phyloP scores from a whole-genome alignment of 2,329 filamentous ascomycete genomes.

The Parastagonospora nodorum region DNA sequence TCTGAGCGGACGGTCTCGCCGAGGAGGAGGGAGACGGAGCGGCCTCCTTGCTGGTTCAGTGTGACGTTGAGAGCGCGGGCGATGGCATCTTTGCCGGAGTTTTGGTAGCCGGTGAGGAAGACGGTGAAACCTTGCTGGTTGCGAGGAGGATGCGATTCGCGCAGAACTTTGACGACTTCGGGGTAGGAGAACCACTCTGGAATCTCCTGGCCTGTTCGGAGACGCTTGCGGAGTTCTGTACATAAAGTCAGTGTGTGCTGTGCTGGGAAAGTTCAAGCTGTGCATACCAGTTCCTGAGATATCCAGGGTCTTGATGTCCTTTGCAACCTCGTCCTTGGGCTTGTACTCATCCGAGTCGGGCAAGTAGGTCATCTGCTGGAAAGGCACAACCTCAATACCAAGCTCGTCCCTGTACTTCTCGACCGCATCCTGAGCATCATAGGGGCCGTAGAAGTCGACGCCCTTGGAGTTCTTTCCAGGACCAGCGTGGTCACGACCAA shows the following conservation, averaged over 20 bases:
- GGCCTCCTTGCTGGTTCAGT: slow-evolving; percentile 95
- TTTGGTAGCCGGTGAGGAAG: slow-evolving; percentile 96
- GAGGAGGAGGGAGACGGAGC: slow-evolving; percentile 89
- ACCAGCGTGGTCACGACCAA: slow-evolving; percentile 96
- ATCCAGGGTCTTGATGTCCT: slow-evolving; percentile 73
- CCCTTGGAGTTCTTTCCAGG: slow-evolving; percentile 98
- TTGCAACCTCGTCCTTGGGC: slow-evolving; percentile 85
- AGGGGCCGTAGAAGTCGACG: slow-evolving; percentile 95
- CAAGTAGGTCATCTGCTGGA: slow-evolving; percentile 99
- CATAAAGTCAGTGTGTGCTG: slow-evolving; percentile 62
- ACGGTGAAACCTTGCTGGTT: slow-evolving; percentile 95
- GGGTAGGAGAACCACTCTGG: slow-evolving; percentile 99
- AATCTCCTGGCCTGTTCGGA: slow-evolving; percentile 90
- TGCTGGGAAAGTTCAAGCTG: slow-evolving; percentile 2
- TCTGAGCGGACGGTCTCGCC: slow-evolving; percentile 94
- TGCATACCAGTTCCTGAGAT: slow-evolving; percentile 55
- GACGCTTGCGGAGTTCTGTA: slow-evolving; percentile 82
- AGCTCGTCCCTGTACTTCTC: slow-evolving; percentile 97
- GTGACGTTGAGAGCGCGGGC: slow-evolving; percentile 95
- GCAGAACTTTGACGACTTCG: slow-evolving; percentile 93
- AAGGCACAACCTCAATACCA: slow-evolving; percentile 97
- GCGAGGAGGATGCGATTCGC: slow-evolving; percentile 93
- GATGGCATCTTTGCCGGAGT: slow-evolving; percentile 96
- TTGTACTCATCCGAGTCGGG: slow-evolving; percentile 96
- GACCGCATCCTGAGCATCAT: slow-evolving; percentile 94